A percentile compares a stretch with the other conserved stretches of the same genome.
Conservation (phyloP, 306 rosid genomes). For the Prosopis cineraria region DNA sequence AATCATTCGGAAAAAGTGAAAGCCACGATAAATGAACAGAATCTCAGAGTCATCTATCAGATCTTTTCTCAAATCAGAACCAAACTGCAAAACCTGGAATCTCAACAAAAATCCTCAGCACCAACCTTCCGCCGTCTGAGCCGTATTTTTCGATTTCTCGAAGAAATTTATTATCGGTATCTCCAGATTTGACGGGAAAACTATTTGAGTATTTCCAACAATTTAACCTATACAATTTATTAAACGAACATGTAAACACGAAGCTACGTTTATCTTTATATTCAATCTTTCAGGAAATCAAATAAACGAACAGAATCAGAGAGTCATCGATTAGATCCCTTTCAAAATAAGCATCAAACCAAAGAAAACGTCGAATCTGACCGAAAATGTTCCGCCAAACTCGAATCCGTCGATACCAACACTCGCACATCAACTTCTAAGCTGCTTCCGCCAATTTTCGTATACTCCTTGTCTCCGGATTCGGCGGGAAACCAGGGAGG, state of each 20-base stretch:
- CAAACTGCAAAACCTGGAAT: slow-evolving; percentile 41
- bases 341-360: slow-evolving; percentile 40
- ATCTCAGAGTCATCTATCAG: slow-evolving; percentile 27
- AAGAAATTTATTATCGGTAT: neutral
- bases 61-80: slow-evolving; percentile 48
- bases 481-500: neutral
- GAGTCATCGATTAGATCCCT: slow-evolving; percentile 44
- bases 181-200: slow-evolving; percentile 30
- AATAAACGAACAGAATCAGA: neutral
- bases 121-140: slow-evolving; percentile 20
- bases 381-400: slow-evolving; percentile 24
- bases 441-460: neutral
- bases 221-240: neutral
- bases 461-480: neutral
- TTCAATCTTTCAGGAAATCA: neutral
- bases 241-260: neutral
- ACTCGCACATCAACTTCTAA: neutral
- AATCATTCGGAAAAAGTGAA: neutral
- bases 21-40: neutral
- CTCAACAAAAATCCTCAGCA: neutral
- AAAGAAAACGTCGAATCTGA: slow-evolving; percentile 23
- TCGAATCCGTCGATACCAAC: slow-evolving; percentile 41
- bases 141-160: neutral
- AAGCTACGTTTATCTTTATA: neutral
- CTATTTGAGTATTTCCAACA: neutral